Evolutionary conservation across 768 basidiomycete species (phyloP).

Genomic region (Russula dissimulans): DNA sequence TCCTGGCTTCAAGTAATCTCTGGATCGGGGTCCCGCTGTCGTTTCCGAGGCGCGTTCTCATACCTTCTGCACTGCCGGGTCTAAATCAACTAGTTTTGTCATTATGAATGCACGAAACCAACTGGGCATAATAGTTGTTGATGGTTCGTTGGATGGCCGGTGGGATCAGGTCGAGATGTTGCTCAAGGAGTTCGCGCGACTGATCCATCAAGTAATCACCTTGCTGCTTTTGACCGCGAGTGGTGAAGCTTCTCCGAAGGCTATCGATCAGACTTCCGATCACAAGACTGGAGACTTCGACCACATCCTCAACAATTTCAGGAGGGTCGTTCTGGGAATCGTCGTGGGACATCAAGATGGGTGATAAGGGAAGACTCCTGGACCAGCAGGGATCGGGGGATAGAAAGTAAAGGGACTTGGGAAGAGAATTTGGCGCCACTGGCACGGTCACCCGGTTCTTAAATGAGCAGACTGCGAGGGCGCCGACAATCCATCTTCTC

Average conservation of each 20-base stretch:
- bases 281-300: neutral
- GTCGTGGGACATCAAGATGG: neutral
- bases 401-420: neutral
- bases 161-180: neutral
- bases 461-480: neutral
- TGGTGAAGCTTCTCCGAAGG: neutral
- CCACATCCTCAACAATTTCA: neutral
- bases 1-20: neutral
- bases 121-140: neutral
- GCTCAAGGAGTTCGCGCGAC: neutral
- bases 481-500: neutral
- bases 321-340: neutral
- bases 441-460: too few species aligned
- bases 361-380: neutral
- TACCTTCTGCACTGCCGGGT: neutral
- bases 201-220: neutral
- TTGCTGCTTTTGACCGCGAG: neutral
- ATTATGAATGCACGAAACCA: neutral
- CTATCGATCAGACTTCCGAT: neutral
- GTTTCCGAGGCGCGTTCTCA: neutral
- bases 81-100: neutral
- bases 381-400: neutral
- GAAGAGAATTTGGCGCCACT: too few species aligned
- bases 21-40: neutral
- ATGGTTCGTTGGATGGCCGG: neutral